phyloP scores from a whole-genome alignment of 371 early-diverging fungal species.

The Mucor racemosus region DNA sequence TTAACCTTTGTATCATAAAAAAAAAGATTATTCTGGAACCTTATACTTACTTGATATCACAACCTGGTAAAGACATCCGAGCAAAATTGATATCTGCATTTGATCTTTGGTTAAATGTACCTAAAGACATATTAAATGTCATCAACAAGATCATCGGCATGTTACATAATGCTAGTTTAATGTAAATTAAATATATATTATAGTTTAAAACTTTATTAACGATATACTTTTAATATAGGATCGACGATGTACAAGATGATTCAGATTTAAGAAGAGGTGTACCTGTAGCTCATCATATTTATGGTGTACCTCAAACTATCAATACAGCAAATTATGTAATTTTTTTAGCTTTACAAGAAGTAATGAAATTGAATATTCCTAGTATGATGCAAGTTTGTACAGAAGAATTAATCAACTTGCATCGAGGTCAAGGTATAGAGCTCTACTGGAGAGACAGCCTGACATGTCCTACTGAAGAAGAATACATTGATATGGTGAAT shows the following conservation, averaged over 20 bases:
- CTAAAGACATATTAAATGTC: constrained; percentile 61
- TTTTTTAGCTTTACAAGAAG: constrained; percentile 86
- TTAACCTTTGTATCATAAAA: background rate
- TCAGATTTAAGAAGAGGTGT: constrained; percentile 88
- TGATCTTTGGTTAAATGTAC: constrained; percentile 85
- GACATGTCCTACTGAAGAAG: constrained; percentile 81
- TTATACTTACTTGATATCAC: constrained; percentile 75
- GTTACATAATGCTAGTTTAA: constrained; percentile 92
- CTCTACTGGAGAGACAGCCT: constrained; percentile 82
- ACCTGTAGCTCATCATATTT: constrained; percentile 96
- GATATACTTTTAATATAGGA: background rate
- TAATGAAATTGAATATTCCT: constrained; percentile 70
- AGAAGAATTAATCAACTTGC: constrained; percentile 89
- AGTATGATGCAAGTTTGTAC: constrained; percentile 81
- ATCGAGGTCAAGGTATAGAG: constrained; percentile 93
- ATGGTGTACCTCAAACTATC: constrained; percentile 89
- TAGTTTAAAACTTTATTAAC: background rate
- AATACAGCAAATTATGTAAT: constrained; percentile 96
- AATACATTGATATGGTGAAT: constrained; percentile 88
- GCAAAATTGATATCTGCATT: constrained; percentile 88
- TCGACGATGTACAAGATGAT: constrained; percentile 90
- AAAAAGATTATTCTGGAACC: constrained; percentile 76
- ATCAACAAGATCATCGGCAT: constrained; percentile 88
- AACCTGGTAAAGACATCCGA: constrained; percentile 93
- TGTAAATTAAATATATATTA: constrained; percentile 56